phyloP scores from a whole-genome alignment of 2,329 filamentous ascomycete genomes.

The Hypomyces perniciosus region DNA sequence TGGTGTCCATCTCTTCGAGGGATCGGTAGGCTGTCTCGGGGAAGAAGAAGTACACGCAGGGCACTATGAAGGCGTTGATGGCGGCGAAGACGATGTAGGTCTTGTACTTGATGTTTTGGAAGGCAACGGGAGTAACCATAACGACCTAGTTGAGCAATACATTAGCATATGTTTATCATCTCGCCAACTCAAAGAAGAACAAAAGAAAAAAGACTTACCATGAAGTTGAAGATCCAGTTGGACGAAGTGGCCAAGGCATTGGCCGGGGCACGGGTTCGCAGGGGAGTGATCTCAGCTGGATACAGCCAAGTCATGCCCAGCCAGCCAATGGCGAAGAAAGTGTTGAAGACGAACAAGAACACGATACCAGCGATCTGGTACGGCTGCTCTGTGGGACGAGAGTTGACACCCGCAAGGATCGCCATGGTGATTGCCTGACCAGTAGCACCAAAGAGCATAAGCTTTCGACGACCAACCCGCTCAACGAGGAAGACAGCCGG shows the following conservation, averaged over 20 bases:
- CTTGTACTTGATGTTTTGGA: constrained; percentile 50
- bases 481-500: constrained; percentile 56
- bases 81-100: constrained; percentile 63
- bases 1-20: constrained; percentile 61
- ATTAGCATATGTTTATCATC: background rate
- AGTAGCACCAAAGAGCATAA: constrained; percentile 65
- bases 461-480: constrained; percentile 58
- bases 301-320: constrained; percentile 59
- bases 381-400: constrained; percentile 39
- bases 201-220: constrained; percentile 25
- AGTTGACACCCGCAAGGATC: constrained; percentile 52
- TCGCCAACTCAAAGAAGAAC: background rate
- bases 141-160: constrained; percentile 36
- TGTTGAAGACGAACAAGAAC: constrained; percentile 58
- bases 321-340: constrained; percentile 55
- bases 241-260: constrained; percentile 49
- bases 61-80: constrained; percentile 56
- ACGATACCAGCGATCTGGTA: constrained; percentile 57
- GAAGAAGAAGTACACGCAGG: constrained; percentile 55
- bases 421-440: constrained; percentile 61
- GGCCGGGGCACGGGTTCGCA: constrained; percentile 58
- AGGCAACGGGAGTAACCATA: constrained; percentile 56
- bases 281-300: constrained; percentile 60
- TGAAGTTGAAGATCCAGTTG: constrained; percentile 60
- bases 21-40: constrained; percentile 59